A percentile compares a stretch with the other conserved stretches of the same genome.
phyloP scores from a whole-genome alignment of 768 basidiomycete species.

The Rhodotorula babjevae region DNA sequence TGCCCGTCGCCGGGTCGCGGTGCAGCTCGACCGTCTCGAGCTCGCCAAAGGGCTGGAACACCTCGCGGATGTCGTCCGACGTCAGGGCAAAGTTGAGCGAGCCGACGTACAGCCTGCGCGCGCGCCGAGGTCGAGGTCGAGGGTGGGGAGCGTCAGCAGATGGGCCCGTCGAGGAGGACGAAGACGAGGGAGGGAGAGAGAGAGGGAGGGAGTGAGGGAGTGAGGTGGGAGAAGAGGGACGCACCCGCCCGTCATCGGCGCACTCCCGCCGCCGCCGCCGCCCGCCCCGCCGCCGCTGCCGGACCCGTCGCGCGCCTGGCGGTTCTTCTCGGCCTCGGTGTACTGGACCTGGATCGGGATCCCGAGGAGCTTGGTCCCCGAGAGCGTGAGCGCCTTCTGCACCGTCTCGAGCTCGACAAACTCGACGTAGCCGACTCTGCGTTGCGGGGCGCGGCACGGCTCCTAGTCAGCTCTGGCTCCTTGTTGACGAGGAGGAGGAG shows the following conservation, averaged over 20 bases:
- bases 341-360: conserved; percentile 93
- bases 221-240: background rate
- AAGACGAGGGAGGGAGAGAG: background rate
- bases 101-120: conserved; percentile 82
- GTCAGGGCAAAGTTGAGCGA: conserved; percentile 95
- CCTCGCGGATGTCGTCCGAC: conserved; percentile 95
- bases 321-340: conserved; percentile 87
- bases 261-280: background rate
- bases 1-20: conserved; percentile 85
- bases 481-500: too few relatives aligned
- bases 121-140: background rate
- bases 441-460: background rate
- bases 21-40: conserved; percentile 98
- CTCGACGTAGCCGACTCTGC: conserved; percentile 96
- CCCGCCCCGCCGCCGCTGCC: background rate
- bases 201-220: accelerated
- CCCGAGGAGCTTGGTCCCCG: conserved; percentile 96
- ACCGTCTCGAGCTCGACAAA: conserved; percentile 85
- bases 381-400: conserved; percentile 79
- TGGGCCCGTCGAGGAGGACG: too few relatives aligned
- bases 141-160: background rate
- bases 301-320: conserved; percentile 26
- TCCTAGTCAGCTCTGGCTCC: background rate
- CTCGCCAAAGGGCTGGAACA: conserved; percentile 97
- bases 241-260: conserved; percentile 33